Evolutionary conservation across 495 filamentous ascomycete genomes (phyloP).

Genomic region (Aspergillus conjunctus): DNA sequence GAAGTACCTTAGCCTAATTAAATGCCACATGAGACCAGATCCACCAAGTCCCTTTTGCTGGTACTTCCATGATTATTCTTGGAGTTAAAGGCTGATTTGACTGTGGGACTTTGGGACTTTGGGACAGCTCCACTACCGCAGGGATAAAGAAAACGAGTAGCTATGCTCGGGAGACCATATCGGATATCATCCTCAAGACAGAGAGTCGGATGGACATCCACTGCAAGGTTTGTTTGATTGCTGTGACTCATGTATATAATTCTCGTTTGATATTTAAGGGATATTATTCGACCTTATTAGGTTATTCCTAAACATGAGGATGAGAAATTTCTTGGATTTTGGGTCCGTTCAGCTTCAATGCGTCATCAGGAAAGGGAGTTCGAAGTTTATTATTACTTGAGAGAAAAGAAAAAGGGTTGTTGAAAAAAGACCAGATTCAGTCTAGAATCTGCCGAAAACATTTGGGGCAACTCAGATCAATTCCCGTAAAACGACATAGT

Average conservation of each 20-base stretch:
- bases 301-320: background rate
- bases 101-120: slow-evolving; percentile 12
- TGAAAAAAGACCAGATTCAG: slow-evolving; percentile 2
- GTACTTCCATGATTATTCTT: slow-evolving; percentile 2
- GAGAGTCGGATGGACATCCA: no score
- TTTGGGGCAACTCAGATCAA: background rate
- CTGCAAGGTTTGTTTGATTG: no score
- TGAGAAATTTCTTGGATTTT: background rate
- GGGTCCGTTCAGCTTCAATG: background rate
- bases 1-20: slow-evolving; percentile 19
- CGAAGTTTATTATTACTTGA: slow-evolving; percentile 10
- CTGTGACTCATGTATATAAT: no score
- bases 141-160: slow-evolving; percentile 11
- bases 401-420: slow-evolving; percentile 9
- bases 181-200: slow-evolving; percentile 15
- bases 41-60: slow-evolving; percentile 16
- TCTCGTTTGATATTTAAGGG: no score
- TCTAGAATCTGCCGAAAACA: slow-evolving; percentile 6
- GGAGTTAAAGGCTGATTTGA: slow-evolving; percentile 1
- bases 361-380: background rate
- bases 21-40: slow-evolving; percentile 26
- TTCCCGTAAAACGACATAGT: background rate
- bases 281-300: no score
- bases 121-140: slow-evolving; percentile 18
- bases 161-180: slow-evolving; percentile 14